Evolutionary conservation across 129 eudicot genomes (phyloP), one percentile per base, ranked within the genome.

Genomic region (Chrysanthemum lavandulifolium): DNA sequence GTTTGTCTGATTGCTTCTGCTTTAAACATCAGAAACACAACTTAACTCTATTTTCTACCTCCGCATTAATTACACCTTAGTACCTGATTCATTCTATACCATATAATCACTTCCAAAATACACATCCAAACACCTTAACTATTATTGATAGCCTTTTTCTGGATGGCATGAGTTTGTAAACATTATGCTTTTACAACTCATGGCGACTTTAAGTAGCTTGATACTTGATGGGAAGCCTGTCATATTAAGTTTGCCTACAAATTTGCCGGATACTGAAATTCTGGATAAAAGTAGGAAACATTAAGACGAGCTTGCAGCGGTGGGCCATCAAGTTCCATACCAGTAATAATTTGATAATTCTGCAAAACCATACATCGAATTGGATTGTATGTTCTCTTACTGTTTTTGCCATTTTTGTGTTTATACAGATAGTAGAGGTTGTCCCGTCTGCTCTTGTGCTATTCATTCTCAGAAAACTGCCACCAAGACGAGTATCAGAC

Each of bases 391-490:
- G 29, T 27, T 7, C 6, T 27, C n/a, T 13, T 23, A 33, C 13
- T 23, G 5, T 12, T 27, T 59, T 61, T 61, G 33, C 65, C 27
- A 36, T 61, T 5, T 61, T 13, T 36, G 45, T 45, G 4, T 13
- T 45, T 73, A 23, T 76, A 15, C 86, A 86, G 98, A 66, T 83
- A 50, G 98, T 85, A 56, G 98, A 93, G 83, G 81, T 93, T 19
- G 15, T 93, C 15, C 96, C 95, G 5, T 89, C 96, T n/a, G 90
- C 89, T 4, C 76, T 93, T 54, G 98, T 89, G 70, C 93, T 93
- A 73, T 93, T 87, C 74, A 86, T 93, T 56, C 87, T 93, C 50
- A 77, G 96, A 67, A 89, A 89, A 80, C 67, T 93, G 31, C 95
- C 96, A 2, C 95, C 95, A 19, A 84, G 75, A 73, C 87, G 87